Percentiles rank a stretch among this genome's conserved stretches.
Evolutionary conservation across 306 rosid genomes (phyloP).

Genomic region (Glycine soja): DNA sequence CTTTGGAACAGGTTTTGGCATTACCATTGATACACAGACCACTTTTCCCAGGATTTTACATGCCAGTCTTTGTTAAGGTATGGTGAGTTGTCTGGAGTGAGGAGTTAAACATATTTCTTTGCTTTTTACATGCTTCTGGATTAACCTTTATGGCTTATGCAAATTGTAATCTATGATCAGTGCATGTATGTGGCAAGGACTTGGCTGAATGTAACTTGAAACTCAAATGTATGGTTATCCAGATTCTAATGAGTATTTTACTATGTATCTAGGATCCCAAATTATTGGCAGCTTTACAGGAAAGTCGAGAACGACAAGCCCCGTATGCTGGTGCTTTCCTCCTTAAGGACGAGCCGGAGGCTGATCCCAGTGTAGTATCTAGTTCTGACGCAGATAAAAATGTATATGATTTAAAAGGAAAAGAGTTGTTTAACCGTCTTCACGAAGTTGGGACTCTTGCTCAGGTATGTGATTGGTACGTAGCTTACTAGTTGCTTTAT

Average conservation of each 20-base stretch:
- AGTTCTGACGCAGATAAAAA: conserved; percentile 81
- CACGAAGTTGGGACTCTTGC: conserved; percentile 99
- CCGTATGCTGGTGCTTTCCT: conserved; percentile 99
- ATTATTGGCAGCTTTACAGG: conserved; percentile 89
- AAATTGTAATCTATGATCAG: conserved; percentile 20
- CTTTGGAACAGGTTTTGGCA: conserved; percentile 83
- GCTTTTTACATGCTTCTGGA: conserved; percentile 19
- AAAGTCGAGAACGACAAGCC: conserved; percentile 90
- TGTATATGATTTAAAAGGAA: conserved; percentile 77
- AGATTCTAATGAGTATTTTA: conserved; percentile 39
- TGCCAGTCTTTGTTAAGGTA: conserved; percentile 99
- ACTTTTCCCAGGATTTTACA: conserved; percentile 97
- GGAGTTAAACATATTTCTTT: conserved; percentile 18
- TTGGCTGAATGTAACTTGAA: conserved; percentile 31
- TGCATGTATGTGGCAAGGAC: conserved; percentile 16
- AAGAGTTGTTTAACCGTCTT: conserved; percentile 85
- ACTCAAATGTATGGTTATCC: conserved; percentile 15
- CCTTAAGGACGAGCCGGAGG: conserved; percentile 85
- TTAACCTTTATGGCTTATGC: conserved; percentile 17
- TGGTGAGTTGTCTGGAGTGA: conserved; percentile 31
- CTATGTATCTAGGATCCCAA: conserved; percentile 80
- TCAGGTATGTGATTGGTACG: conserved; percentile 62
- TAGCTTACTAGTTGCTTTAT: conserved; percentile 33
- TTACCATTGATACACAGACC: conserved; percentile 97
- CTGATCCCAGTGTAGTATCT: conserved; percentile 78